Base-by-base conservation (phyloP, 1,284 basidiomycete species). In the Sporisorium scitamineum region DNA sequence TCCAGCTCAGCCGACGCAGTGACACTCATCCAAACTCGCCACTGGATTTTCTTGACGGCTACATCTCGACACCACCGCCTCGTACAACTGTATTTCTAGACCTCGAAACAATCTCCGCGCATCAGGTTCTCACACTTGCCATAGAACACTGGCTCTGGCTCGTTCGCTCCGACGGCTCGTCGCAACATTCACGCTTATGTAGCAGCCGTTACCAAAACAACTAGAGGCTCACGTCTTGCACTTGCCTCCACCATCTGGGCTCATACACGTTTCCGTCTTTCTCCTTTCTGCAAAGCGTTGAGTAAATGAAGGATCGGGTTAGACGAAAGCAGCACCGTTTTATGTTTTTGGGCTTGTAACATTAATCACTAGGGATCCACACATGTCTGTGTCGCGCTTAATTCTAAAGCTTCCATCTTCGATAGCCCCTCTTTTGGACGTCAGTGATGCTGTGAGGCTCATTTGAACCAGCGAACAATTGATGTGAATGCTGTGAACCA, bases 51-150 rank as follows among this genome's bases (percentile, higher is more conserved):
- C 51, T 14, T 34, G 2, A 7, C 16, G 37, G 5, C 5, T 5
- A 39, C 16, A 39, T 39, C 5, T 8, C 39, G 18, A 16, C n/a
- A 5, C 8, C 16, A 39, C 37, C 39, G 39, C 39, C 10, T 20
- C 39, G 18, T 20, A 9, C 34, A 26, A 71, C 62, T 71, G 69
- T 71, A 71, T 71, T 71, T 71, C 60, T 71, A 71, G 37, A 18
- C 37, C 5, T 39, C 37, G 8, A 2, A 16, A n/a, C 14, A 24
- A n/a, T 31, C 5, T 8, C 26, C 52, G 13, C 27, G 31, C 53
- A 44, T 24, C 42, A 8, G 39, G 27, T 24, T 54, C 31, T 32
- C 27, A 24, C 31, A 31, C 22, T 9, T 26, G 7, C 39, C 37
- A n/a, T 39, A n/a, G 7, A n/a, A 2, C 18, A 48, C n/a, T 29